Evolutionary conservation across 1,139 yeast species (phyloP), one percentile per base, ranked within the genome.

Genomic region (Hyphopichia khmerensis): DNA sequence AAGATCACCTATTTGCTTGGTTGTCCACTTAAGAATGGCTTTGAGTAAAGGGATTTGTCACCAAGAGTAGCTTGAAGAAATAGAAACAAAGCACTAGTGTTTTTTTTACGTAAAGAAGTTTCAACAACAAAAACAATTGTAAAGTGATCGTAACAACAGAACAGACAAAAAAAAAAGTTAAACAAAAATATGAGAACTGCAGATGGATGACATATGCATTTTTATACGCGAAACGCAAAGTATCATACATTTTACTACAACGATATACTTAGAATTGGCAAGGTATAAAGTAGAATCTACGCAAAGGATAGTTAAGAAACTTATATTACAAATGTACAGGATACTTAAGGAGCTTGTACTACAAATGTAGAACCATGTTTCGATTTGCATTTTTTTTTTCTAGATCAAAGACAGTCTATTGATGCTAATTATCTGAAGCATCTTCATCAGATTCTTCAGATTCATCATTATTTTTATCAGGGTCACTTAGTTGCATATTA

Each of bases 401-500:
- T 21, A 5, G 8, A 21, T 21, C 24, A 21, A n/a, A n/a, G n/a
- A n/a, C n/a, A n/a, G n/a, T n/a, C n/a, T n/a, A n/a, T n/a, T n/a
- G n/a, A n/a, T n/a, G n/a, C 9, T 21, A 21, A 21, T 21, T 21
- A 21, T 21, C 24, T 6, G 30, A n/a, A 10, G 33, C 33, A 30
- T 30, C 42, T 30, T 46, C 43, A 26, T 38, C 39, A 17, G 31
- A 30, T 35, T 37, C 35, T 26, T 18, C 23, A 17, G 16, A 18
- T 40, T 47, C 42, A 29, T 43, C 50, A 36, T 49, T 54, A 39
- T 52, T 48, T 23, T 43, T 46, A 21, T 44, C 45, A 39, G 29
- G 29, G 29, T 26, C 29, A 9, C n/a, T 4, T 11, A 26, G n/a
- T 26, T 21, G 8, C 24, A 50, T 48, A 21, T 44, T 46, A 19